These are phyloP conservation scores for Salvia miltiorrhiza DNA, from an alignment of 257 asterid genomes.

Conservation along the genomic window DNA sequence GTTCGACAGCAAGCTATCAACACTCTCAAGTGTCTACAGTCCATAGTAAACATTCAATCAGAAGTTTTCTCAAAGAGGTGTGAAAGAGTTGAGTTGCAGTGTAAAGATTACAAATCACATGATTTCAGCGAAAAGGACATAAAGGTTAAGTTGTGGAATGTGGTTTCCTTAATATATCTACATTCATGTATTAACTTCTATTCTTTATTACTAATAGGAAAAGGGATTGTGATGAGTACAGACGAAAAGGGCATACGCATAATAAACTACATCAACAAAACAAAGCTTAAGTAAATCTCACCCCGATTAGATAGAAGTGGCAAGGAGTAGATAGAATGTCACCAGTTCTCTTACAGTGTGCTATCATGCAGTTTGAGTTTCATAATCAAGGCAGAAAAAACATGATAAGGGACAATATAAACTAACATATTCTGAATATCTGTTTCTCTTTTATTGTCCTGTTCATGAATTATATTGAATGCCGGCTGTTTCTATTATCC, in stretches of 20 bases:
- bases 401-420: not conserved
- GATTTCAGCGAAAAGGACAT: slow-evolving; percentile 61
- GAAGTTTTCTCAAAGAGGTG: slow-evolving; percentile 70
- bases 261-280: not conserved
- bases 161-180: not conserved
- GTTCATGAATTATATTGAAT: not conserved
- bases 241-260: not conserved
- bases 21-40: slow-evolving; percentile 82
- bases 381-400: not conserved
- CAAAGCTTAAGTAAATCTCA: too few relatives aligned
- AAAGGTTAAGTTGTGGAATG: slow-evolving; percentile 42
- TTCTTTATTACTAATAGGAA: not conserved
- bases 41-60: slow-evolving; percentile 78
- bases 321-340: too few relatives aligned
- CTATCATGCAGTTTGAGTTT: not conserved
- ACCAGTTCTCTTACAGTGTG: too few relatives aligned
- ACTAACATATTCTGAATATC: not conserved
- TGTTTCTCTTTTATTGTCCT: not conserved
- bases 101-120: slow-evolving; percentile 34
- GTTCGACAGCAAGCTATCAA: slow-evolving; percentile 78
- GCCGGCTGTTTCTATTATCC: not conserved
- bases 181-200: not conserved
- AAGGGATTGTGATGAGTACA: not conserved
- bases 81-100: slow-evolving; percentile 34
- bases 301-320: too few relatives aligned